These are phyloP conservation scores for Niebla homalea DNA, from an alignment of 495 filamentous ascomycete genomes.

Conservation along the genomic window DNA sequence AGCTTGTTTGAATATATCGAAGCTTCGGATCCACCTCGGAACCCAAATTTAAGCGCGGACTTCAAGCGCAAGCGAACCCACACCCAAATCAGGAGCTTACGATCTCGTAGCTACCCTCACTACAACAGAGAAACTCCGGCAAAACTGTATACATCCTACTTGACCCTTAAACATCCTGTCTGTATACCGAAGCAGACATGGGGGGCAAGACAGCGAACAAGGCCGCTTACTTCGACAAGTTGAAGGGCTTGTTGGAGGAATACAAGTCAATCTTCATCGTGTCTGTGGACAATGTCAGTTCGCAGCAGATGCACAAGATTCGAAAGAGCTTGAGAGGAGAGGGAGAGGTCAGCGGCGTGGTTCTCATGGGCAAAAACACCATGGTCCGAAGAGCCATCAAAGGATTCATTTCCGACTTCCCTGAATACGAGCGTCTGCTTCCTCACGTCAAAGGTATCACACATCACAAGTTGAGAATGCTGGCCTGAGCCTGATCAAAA, in stretches of 20 bases:
- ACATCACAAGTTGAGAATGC: not conserved
- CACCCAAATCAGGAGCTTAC: not conserved
- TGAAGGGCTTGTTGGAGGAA: conserved; percentile 81
- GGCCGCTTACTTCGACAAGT: conserved; percentile 98
- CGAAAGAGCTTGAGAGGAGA: conserved; percentile 73
- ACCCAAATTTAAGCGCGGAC: not conserved
- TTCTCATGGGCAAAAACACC: conserved; percentile 97
- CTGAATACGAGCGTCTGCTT: conserved; percentile 94
- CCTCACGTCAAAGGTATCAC: conserved; percentile 72
- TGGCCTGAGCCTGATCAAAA: not conserved
- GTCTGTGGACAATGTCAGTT: conserved; percentile 85
- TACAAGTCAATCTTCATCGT: conserved; percentile 97
- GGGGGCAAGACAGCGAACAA: conserved; percentile 94
- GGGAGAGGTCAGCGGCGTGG: conserved; percentile 54
- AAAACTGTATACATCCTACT: conserved; percentile 8
- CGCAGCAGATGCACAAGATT: conserved; percentile 99
- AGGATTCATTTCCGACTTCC: conserved; percentile 80
- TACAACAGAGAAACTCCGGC: not conserved
- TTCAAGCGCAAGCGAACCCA: conserved; percentile 10
- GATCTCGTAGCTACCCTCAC: not conserved
- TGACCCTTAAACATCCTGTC: conserved; percentile 96
- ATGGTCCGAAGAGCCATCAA: conserved; percentile 86
- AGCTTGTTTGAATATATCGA: not conserved
- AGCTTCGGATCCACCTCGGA: not conserved
- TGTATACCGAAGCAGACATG: conserved; percentile 95